phyloP scores from a whole-genome alignment of 1,284 basidiomycete genomes.

The Butyriboletus appendiculatus region DNA sequence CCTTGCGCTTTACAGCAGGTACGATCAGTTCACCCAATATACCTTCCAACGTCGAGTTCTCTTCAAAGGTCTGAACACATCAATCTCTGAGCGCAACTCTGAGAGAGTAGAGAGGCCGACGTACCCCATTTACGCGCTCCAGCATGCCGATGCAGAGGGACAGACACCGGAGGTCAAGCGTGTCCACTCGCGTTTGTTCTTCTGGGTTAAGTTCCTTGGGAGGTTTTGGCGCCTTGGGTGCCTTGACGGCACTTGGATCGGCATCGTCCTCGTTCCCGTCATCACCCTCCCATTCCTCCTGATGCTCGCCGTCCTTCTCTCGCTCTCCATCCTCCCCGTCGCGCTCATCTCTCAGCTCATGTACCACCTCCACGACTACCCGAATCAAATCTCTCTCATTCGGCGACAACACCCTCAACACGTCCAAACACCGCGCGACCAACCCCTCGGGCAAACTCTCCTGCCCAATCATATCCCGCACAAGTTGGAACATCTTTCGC shows the following conservation, averaged over 20 bases:
- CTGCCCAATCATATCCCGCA: constrained; percentile 87
- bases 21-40: constrained; percentile 89
- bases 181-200: constrained; percentile 60
- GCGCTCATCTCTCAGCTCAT: constrained; percentile 75
- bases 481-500: constrained; percentile 87
- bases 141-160: constrained; percentile 89
- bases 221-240: constrained; percentile 17
- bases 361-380: constrained; percentile 92
- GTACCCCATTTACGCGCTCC: constrained; percentile 86
- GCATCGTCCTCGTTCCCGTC: constrained; percentile 28
- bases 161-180: constrained; percentile 84
- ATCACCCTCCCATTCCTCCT: not conserved
- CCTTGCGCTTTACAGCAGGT: constrained; percentile 88
- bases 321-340: constrained; percentile 38
- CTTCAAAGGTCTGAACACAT: constrained; percentile 73
- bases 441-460: constrained; percentile 77
- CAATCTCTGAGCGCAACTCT: not conserved
- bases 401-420: constrained; percentile 82
- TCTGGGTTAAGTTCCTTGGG: constrained; percentile 56
- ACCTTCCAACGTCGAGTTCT: constrained; percentile 93
- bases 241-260: constrained; percentile 2
- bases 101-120: constrained; percentile 28
- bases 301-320: constrained; percentile 26
- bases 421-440: constrained; percentile 83
- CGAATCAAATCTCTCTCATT: constrained; percentile 92